A percentile compares a stretch with the other conserved stretches of the same genome.
These are phyloP conservation scores for Blastosporella zonata DNA, from an alignment of 1,284 basidiomycete genomes.

Conservation along the genomic window DNA sequence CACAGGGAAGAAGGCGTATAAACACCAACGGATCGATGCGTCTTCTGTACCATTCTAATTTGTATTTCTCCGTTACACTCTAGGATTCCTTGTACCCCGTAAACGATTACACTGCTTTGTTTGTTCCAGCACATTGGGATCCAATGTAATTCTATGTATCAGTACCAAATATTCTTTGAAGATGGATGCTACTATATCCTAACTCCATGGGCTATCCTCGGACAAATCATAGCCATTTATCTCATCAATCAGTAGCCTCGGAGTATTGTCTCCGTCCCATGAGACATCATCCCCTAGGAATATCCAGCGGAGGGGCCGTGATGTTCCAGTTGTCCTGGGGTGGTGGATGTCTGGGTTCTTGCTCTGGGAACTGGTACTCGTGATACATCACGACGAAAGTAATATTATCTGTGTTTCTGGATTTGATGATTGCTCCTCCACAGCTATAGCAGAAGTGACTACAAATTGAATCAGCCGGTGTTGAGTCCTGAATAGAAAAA, in stretches of 20 bases:
- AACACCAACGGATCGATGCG: constrained; percentile 60
- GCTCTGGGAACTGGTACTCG: background rate
- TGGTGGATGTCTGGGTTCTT: too few relatives aligned
- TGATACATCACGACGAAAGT: background rate
- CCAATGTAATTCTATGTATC: too few relatives aligned
- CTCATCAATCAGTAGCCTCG: background rate
- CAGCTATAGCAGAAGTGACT: background rate
- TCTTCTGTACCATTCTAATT: constrained; percentile 46
- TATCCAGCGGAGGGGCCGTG: background rate
- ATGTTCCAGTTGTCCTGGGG: background rate
- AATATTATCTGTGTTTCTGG: background rate
- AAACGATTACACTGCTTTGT: too few relatives aligned
- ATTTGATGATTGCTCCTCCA: background rate
- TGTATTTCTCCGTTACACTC: too few relatives aligned
- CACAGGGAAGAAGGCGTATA: constrained; percentile 72
- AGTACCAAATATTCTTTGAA: background rate
- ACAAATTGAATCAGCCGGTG: background rate
- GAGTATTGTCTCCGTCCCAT: background rate
- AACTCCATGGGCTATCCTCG: too few relatives aligned
- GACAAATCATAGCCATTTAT: background rate
- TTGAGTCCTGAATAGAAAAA: background rate
- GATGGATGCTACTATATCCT: background rate
- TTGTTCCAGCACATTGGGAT: too few relatives aligned
- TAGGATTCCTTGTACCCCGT: too few relatives aligned
- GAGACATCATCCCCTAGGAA: background rate